Evolutionary conservation across 75 land plant species (phyloP), one percentile per base, ranked within the genome.

Genomic region (Chamaecyparis obtusa): DNA sequence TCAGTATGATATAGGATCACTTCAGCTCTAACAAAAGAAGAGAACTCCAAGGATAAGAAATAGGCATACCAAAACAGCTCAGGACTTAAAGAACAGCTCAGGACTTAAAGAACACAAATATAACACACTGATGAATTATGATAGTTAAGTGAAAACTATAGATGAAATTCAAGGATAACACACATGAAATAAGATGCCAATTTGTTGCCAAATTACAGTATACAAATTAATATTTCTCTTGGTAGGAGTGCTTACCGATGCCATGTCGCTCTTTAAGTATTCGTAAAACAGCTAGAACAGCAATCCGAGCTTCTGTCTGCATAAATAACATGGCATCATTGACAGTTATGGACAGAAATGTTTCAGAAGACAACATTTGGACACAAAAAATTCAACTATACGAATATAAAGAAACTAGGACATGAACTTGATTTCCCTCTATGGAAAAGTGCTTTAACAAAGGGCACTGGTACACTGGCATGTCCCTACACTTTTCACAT

Each of bases 261-360:
- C 60, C n/a, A 83, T 93, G 88, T 13, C 89, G 92, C 87, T 96
- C 96, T 88, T 92, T 95, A 86, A 94, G 90, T 92, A 91, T 95
- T 75, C 96, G 91, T 55, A 96, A 85, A 83, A 94, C 93, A 49
- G 96, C 95, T 77, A 96, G 92, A 78, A 96, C 95, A 72, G 92
- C 92, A 57, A 95, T 95, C 36, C 96, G 94, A 86, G 97, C 96
- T 90, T 96, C 97, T 81, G 90, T 93, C 95, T 96, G 90, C 69
- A 57, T 84, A 87, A 39, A 77, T n/a, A 81, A 46, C 33, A 46
- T 17, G 30, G 49, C 83, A 46, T 81, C 9, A 3, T 81, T 24
- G 46, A 46, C 46, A 41, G 27, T 39, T 6, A 48, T 81, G 24
- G 30, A 81, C 44, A 9, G n/a, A 81, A 46, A 43, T n/a, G 48